These are phyloP conservation scores for Saccharomyces kudriavzevii DNA, from an alignment of 805 yeast species.

Conservation along the genomic window DNA sequence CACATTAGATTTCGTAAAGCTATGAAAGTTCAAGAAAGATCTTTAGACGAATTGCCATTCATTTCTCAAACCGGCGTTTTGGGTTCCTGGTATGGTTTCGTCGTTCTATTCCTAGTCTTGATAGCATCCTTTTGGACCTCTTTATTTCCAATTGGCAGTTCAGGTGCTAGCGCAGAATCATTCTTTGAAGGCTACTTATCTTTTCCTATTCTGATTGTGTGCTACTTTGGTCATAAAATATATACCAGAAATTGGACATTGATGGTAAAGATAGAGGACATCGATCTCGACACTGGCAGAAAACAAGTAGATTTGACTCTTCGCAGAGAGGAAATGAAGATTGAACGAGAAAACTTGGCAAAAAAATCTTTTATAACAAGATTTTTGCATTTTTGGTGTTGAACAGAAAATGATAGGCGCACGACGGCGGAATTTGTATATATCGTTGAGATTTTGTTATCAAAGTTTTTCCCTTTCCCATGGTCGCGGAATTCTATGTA, in stretches of 20 bases:
- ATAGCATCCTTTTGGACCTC: conserved; percentile 76
- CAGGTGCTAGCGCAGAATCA: conserved; percentile 39
- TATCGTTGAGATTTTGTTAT: not conserved
- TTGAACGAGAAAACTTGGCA: conserved; percentile 34
- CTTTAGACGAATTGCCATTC: conserved; percentile 54
- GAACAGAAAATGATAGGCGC: conserved; percentile 5
- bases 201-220: conserved; percentile 52
- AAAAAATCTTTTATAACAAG: conserved; percentile 39
- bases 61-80: conserved; percentile 52
- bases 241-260: conserved; percentile 34
- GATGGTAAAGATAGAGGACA: conserved; percentile 37
- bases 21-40: conserved; percentile 46
- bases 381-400: conserved; percentile 40
- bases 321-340: conserved; percentile 41
- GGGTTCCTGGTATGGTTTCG: conserved; percentile 54
- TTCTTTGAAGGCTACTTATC: conserved; percentile 65
- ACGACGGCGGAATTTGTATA: not conserved
- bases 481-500: not conserved
- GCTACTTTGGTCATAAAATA: conserved; percentile 53
- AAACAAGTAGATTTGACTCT: conserved; percentile 44
- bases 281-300: conserved; percentile 55
- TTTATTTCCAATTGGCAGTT: conserved; percentile 55
- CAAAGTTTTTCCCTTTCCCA: not conserved
- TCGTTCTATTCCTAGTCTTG: conserved; percentile 47
- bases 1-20: conserved; percentile 52